Evolutionary conservation across 192 early-diverging fungal species (phyloP).

Genomic region (Coemansia sp.): DNA sequence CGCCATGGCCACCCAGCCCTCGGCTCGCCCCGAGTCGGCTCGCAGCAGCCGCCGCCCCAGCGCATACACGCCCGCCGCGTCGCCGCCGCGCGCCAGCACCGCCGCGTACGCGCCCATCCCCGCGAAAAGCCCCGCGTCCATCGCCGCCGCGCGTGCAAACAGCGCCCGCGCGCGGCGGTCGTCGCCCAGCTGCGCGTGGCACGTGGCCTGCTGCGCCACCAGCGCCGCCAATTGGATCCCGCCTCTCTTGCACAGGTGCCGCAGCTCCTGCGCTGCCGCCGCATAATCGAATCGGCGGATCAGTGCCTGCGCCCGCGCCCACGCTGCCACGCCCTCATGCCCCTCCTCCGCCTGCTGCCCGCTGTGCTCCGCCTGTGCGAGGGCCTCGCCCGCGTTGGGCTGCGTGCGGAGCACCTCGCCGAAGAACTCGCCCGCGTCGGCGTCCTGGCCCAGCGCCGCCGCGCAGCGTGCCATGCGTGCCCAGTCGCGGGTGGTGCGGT

Average conservation of each 20-base stretch:
- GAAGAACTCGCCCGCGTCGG: slow-evolving; percentile 28
- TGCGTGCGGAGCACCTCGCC: slow-evolving; percentile 25
- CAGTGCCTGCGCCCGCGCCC: slow-evolving; percentile 20
- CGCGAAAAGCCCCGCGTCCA: slow-evolving; percentile 22
- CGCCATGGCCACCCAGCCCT: slow-evolving; percentile 53
- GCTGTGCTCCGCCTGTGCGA: not conserved
- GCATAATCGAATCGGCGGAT: slow-evolving; percentile 30
- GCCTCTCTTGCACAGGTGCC: no score
- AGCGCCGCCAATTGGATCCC: no score
- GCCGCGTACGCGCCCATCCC: slow-evolving; percentile 39
- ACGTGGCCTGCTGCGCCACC: slow-evolving; percentile 35
- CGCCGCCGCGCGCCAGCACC: slow-evolving; percentile 16
- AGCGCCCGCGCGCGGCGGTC: slow-evolving; percentile 10
- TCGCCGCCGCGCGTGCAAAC: slow-evolving; percentile 24
- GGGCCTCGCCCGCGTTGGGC: slow-evolving; percentile 41
- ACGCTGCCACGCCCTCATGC: slow-evolving; percentile 24
- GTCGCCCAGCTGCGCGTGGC: slow-evolving; percentile 31
- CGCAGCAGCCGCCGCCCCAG: slow-evolving; percentile 38
- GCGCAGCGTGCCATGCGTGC: slow-evolving; percentile 46
- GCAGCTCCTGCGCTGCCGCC: slow-evolving; percentile 9
- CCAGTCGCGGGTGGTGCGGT: slow-evolving; percentile 23
- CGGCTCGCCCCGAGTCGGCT: slow-evolving; percentile 30
- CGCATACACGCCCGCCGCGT: slow-evolving; percentile 24
- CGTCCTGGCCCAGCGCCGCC: slow-evolving; percentile 11
- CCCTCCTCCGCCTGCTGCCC: not conserved